Evolutionary conservation across 345 rosid species (phyloP).

Genomic region (Turnera subulata): DNA sequence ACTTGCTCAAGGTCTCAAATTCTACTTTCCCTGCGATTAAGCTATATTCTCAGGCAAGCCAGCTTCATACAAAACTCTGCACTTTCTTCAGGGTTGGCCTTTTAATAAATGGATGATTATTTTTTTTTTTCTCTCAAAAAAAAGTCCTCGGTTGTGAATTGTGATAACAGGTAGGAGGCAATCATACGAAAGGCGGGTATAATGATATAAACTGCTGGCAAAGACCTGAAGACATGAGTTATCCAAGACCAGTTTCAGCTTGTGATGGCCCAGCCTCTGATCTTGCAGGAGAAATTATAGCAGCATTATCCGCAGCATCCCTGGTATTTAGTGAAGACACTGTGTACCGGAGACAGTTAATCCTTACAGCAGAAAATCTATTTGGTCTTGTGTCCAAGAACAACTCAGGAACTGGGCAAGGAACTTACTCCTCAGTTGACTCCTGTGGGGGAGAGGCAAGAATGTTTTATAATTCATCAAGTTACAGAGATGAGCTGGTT

Average conservation of each 20-base stretch:
- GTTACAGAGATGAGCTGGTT: conserved; percentile 46
- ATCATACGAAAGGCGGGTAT: conserved; percentile 18
- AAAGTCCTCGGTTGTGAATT: no score
- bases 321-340: not conserved
- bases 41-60: conserved; percentile 56
- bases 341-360: conserved; percentile 28
- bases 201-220: conserved; percentile 56
- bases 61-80: not conserved
- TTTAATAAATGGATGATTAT: not conserved
- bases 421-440: conserved; percentile 29
- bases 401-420: conserved; percentile 18
- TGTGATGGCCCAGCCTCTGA: conserved; percentile 45
- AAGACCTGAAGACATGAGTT: conserved; percentile 62
- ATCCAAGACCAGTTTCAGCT: conserved; percentile 38
- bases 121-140: not conserved
- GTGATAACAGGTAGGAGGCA: conserved; percentile 48
- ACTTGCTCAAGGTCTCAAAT: conserved; percentile 50
- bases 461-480: conserved; percentile 41
- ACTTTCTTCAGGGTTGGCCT: no score
- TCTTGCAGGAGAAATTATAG: conserved; percentile 37
- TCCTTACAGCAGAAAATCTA: conserved; percentile 32
- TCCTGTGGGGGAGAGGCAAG: conserved; percentile 47
- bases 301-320: no score
- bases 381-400: conserved; percentile 28
- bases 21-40: conserved; percentile 15